These are phyloP conservation scores for Ogataea pignaliae DNA, from an alignment of 805 yeast genomes.

Conservation along the genomic window DNA sequence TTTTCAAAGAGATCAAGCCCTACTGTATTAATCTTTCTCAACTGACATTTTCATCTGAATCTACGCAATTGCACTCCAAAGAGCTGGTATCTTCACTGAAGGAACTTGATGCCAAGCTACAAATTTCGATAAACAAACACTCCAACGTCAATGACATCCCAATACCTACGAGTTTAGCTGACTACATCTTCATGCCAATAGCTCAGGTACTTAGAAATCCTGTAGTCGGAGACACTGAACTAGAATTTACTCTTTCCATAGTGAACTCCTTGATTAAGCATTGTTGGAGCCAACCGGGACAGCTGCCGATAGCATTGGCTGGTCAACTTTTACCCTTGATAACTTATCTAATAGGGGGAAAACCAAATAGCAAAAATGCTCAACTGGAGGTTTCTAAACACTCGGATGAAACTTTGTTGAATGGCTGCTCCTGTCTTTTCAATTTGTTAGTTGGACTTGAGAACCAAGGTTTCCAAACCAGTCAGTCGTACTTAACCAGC, in stretches of 20 bases:
- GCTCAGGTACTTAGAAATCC: constrained; percentile 48
- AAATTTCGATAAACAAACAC: constrained; percentile 5
- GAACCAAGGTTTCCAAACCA: constrained; percentile 23
- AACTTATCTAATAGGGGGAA: constrained; percentile 42
- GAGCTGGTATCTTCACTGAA: constrained; percentile 30
- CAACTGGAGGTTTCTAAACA: constrained; percentile 20
- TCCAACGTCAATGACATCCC: constrained; percentile 1
- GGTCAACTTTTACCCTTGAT: constrained; percentile 44
- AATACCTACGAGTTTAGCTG: constrained; percentile 44
- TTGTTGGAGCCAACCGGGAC: constrained; percentile 42
- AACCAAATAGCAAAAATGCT: constrained; percentile 30
- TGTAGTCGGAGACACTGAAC: constrained; percentile 39
- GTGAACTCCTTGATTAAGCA: constrained; percentile 38
- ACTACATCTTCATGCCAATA: constrained; percentile 59
- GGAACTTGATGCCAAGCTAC: constrained; percentile 27
- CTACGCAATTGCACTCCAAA: constrained; percentile 24
- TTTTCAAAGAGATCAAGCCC: constrained; percentile 32
- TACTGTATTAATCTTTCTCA: constrained; percentile 42
- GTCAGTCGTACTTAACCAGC: constrained; percentile 26
- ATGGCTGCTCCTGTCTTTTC: constrained; percentile 32
- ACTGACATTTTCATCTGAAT: constrained; percentile 37
- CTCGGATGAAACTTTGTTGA: constrained; percentile 34
- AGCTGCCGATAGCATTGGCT: constrained; percentile 34
- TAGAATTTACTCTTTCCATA: constrained; percentile 42
- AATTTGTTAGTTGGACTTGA: constrained; percentile 30